Conservation (phyloP, 2,329 filamentous ascomycete genomes). For the Diaporthe sp. region DNA sequence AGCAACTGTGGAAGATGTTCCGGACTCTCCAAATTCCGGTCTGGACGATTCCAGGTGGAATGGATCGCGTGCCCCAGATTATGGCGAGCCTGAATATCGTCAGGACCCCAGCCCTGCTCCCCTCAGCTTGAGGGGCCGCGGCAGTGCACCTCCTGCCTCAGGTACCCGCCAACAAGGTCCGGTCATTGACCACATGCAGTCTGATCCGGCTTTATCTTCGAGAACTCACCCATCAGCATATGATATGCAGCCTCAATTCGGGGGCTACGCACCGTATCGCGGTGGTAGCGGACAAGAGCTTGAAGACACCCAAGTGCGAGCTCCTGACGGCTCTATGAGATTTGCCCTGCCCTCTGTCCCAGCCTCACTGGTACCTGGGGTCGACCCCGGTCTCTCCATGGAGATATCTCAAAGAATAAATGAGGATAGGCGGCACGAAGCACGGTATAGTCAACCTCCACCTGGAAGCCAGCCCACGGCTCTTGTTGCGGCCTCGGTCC, state of each 20-base stretch:
- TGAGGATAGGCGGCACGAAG: constrained; percentile 63
- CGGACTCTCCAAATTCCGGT: constrained; percentile 60
- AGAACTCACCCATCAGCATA: constrained; percentile 36
- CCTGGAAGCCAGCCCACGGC: constrained; percentile 39
- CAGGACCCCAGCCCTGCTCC: constrained; percentile 58
- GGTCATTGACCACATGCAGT: constrained; percentile 45
- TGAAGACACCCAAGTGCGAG: constrained; percentile 46
- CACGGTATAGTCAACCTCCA: constrained; percentile 57
- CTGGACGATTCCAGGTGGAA: constrained; percentile 46
- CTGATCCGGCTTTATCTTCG: constrained; percentile 37
- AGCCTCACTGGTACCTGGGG: constrained; percentile 70
- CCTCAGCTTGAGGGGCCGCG: constrained; percentile 55
- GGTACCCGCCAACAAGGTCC: constrained; percentile 47
- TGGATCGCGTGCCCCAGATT: constrained; percentile 43
- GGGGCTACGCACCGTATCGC: constrained; percentile 49
- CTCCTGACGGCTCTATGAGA: constrained; percentile 33
- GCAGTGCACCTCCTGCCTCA: constrained; percentile 45
- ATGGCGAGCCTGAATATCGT: constrained; percentile 53
- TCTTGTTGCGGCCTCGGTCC: constrained; percentile 54
- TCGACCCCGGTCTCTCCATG: constrained; percentile 67
- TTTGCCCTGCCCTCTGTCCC: constrained; percentile 56
- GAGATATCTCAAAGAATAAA: constrained; percentile 71
- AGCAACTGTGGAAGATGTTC: constrained; percentile 74
- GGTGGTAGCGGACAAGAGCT: constrained; percentile 47
- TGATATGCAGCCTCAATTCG: constrained; percentile 47